phyloP scores from a whole-genome alignment of 805 yeast genomes.

The Schizosaccharomyces japonicus region DNA sequence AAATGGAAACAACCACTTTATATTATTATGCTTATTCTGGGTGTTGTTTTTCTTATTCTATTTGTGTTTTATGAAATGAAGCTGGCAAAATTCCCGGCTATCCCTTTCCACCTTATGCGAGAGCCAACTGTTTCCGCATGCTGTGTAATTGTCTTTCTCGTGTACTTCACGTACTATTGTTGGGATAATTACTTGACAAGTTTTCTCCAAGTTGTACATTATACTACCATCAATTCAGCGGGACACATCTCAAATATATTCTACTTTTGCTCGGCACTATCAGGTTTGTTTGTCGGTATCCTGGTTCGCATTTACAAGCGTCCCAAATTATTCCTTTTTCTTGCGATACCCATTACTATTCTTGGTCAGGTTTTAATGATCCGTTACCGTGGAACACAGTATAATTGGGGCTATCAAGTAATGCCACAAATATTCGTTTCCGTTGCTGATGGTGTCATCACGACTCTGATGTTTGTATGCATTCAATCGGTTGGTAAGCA shows the following conservation, averaged over 20 bases:
- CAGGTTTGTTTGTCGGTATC: constrained; percentile 30
- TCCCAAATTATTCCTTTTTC: constrained; percentile 21
- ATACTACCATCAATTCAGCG: constrained; percentile 32
- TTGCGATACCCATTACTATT: constrained; percentile 32
- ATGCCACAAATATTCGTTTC: constrained; percentile 36
- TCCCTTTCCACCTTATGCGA: constrained; percentile 28
- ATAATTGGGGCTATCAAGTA: constrained; percentile 27
- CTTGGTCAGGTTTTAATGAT: constrained; percentile 31
- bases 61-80: constrained; percentile 30
- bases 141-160: constrained; percentile 20
- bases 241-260: constrained; percentile 15
- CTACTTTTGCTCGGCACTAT: constrained; percentile 17
- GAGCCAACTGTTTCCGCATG: constrained; percentile 51
- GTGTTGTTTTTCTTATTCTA: constrained; percentile 26
- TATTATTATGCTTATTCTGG: constrained; percentile 21
- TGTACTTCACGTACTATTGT: constrained; percentile 24
- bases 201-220: constrained; percentile 33
- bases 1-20: constrained; percentile 17
- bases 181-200: constrained; percentile 21
- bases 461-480: constrained; percentile 31
- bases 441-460: constrained; percentile 40
- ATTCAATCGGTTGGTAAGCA: constrained; percentile 30
- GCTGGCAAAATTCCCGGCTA: constrained; percentile 29
- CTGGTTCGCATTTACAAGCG: constrained; percentile 27
- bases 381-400: constrained; percentile 26